Evolutionary conservation across 352 stramenopile species (phyloP), one percentile per base, ranked within the genome.

Genomic region (Paralagenidium karlingii): DNA sequence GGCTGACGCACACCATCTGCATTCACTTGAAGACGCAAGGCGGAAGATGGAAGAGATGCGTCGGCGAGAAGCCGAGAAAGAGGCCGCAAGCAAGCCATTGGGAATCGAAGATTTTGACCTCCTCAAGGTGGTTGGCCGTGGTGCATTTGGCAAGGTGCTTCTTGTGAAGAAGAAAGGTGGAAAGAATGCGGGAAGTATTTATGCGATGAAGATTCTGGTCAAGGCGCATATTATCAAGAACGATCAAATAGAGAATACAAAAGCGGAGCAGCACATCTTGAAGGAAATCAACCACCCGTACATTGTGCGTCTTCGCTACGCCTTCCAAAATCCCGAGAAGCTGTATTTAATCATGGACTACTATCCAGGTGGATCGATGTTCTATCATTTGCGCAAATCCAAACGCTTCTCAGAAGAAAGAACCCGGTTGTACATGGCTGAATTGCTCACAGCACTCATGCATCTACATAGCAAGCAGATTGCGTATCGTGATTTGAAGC

Each of bases 271-370:
- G 49, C 78, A 94, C 34, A 94, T 94, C 46, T 44, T 94, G 10
- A 90, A 91, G 51, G 77, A 89, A 43, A 94, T 91, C 48, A 88
- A 70, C 56, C 81, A 94, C 38, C 81, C 81, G 16, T 94, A 80
- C 45, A 68, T 94, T 10, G 81, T 92, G 24, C 79, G 76, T 1
- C 41, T 94, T 27, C 77, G 80, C 5, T 90, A 81, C 43, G 81
- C 81, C 5, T 92, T 94, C 54, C 81, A 94, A 49, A 94, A 89
- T 45, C 33, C 71, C 0, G 78, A 94, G 33, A 90, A 91, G 32
- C 53, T 99, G 8, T 99, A 99, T 50, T 57, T 98, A 40, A 87
- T 97, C 37, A 96, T 96, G 75, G 89, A 98, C 45, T 98, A 96
- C 55, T 94, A 96, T 45, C 82, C 81, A 4, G 81, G 81, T 22